phyloP scores from a whole-genome alignment of 2,329 filamentous ascomycete genomes.

The Xylariaceae sp. region DNA sequence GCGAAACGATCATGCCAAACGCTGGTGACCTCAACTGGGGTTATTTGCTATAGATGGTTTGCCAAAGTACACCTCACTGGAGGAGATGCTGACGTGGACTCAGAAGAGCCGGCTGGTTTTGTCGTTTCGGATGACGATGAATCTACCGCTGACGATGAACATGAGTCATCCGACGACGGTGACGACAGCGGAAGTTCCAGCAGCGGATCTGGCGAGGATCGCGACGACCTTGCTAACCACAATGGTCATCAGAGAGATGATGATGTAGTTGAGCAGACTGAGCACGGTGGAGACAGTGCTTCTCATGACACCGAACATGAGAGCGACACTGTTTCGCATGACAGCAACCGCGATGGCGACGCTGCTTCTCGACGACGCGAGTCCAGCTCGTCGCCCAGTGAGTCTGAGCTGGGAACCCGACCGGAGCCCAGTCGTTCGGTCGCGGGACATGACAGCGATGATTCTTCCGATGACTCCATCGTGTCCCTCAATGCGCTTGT shows the following conservation, averaged over 20 bases:
- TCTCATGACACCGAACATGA: too few relatives aligned
- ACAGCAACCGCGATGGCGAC: too few relatives aligned
- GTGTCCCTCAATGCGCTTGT: conserved; percentile 11
- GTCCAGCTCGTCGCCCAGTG: background rate
- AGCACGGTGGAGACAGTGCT: background rate
- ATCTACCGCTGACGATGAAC: conserved; percentile 9
- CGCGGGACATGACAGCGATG: conserved; percentile 1
- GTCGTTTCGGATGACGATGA: conserved; percentile 21
- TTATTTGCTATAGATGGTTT: conserved; percentile 27
- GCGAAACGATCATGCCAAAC: too few relatives aligned
- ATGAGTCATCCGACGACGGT: background rate
- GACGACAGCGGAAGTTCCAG: too few relatives aligned
- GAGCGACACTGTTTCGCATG: too few relatives aligned
- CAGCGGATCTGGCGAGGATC: background rate
- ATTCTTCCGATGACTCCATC: conserved; percentile 14
- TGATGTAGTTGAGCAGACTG: background rate
- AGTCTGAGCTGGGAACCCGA: background rate
- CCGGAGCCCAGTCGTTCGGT: background rate
- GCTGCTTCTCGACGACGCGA: too few relatives aligned
- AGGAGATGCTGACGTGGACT: conserved; percentile 4
- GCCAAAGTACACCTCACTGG: conserved; percentile 19
- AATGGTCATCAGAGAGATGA: too few relatives aligned
- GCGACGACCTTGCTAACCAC: too few relatives aligned
- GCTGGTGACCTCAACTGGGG: conserved; percentile 13
- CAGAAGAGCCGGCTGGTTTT: conserved; percentile 21